A percentile compares a stretch with the other conserved stretches of the same genome.
phyloP scores from a whole-genome alignment of 2,329 filamentous ascomycete species.

The Ceratocystis harringtonii region DNA sequence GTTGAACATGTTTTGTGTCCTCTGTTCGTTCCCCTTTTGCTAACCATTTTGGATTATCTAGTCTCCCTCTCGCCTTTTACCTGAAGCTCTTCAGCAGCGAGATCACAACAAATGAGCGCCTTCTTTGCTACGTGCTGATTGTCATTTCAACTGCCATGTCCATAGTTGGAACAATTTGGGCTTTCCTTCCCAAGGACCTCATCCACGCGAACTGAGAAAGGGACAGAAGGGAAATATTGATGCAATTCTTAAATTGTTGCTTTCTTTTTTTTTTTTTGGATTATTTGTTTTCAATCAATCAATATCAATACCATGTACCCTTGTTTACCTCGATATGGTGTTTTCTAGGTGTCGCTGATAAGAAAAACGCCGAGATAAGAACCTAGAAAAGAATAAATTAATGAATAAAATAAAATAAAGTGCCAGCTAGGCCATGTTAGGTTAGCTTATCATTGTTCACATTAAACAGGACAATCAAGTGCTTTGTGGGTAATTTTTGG shows the following conservation, averaged over 20 bases:
- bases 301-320: no score
- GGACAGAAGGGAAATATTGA: not conserved
- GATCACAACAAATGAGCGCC: constrained; percentile 46
- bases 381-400: not conserved
- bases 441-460: not conserved
- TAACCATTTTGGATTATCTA: constrained; percentile 18
- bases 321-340: no score
- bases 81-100: constrained; percentile 73
- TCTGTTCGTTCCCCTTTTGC: not conserved
- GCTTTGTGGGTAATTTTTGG: constrained; percentile 54
- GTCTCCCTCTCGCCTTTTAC: constrained; percentile 71
- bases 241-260: not conserved
- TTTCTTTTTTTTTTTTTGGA: not conserved
- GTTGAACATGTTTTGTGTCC: not conserved
- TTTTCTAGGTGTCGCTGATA: no score
- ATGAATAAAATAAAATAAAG: not conserved
- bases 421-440: not conserved
- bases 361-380: not conserved
- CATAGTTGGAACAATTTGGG: constrained; percentile 67
- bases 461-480: not conserved
- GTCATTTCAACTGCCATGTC: constrained; percentile 55
- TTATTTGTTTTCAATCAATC: no score
- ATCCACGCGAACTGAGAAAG: constrained; percentile 39
- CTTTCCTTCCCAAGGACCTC: constrained; percentile 66
- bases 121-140: constrained; percentile 54